These are phyloP conservation scores for Oryza longistaminata DNA, from an alignment of 176 grass and related monocot species.

Conservation along the genomic window DNA sequence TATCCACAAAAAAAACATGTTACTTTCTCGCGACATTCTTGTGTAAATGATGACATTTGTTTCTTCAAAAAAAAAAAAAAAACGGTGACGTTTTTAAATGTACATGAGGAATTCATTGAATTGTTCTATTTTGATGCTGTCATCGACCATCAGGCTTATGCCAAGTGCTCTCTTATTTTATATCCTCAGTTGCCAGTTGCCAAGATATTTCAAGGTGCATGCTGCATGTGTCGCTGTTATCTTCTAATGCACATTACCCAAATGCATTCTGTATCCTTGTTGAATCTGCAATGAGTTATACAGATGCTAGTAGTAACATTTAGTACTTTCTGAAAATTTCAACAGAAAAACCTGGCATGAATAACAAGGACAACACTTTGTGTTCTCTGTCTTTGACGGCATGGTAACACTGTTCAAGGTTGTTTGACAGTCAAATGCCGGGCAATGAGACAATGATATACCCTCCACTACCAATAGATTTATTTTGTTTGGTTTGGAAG, in stretches of 20 bases:
- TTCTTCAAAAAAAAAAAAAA: neutral
- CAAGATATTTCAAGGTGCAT: neutral
- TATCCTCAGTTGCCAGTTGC: neutral
- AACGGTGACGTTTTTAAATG: neutral
- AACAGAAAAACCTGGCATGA: no score
- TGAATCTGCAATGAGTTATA: no score
- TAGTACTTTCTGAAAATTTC: neutral
- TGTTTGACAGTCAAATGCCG: neutral
- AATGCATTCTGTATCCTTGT: neutral
- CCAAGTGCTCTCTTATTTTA: neutral
- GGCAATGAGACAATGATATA: neutral
- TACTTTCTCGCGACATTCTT: neutral
- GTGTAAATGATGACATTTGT: conserved; percentile 7
- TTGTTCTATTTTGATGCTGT: neutral
- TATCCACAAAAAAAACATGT: conserved; percentile 19
- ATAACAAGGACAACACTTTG: neutral
- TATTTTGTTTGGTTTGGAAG: neutral
- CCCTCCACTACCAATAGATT: neutral
- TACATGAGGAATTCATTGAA: neutral
- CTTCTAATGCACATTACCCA: neutral
- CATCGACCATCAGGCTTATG: neutral
- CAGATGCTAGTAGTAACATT: neutral
- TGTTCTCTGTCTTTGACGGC: no score
- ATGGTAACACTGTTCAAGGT: neutral
- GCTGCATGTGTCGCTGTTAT: neutral